Base-by-base conservation (phyloP, 257 asterid genomes). In the Scutellaria baicalensis region DNA sequence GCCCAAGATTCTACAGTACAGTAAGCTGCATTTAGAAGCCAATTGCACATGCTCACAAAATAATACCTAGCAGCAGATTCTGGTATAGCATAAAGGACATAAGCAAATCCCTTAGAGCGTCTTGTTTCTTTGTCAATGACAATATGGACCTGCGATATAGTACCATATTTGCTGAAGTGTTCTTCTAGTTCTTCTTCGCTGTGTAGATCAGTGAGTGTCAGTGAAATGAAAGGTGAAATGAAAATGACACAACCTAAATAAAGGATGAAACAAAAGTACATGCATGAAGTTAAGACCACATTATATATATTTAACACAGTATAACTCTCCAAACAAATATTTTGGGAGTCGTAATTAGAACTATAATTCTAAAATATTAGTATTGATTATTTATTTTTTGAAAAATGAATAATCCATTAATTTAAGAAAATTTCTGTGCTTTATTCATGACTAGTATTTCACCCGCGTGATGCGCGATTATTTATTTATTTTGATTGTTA, bases 31-130 rank as follows among this genome's bases (percentile, higher is more conserved):
- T 42, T 60, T 39, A 40, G 48, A 69, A 45, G 49, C 62, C 63
- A 49, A 21, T 13, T 36, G 69, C 6, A 48, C 1, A 36, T 20
- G 51, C 58, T 44, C 65, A 43, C 60, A 66, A 74, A 35, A 56
- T 36, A 71, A 50, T 91, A 89, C 99, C 99, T 87, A 45, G 86
- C 79, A 71, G 97, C 97, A 79, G 94, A 85, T 81, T 93, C 97
- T 72, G 96, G 95, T 65, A 84, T 84, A 48, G 87, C 70, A 79
- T 83, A 93, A 57, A 63, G 92, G 75, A 93, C 84, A 81, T 79
- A 93, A 42, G 90, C 97, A 79, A 87, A 39, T 72, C 97, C 99
- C 76, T 83, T 93, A 72, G 99, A 93, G 82, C 88, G 86, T 69
- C 86, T 91, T 23, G 97, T 86, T 43, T 87, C 96, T 82, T 84